Conservation (phyloP, 2,329 filamentous ascomycete species). For the Thelonectria discophora region DNA sequence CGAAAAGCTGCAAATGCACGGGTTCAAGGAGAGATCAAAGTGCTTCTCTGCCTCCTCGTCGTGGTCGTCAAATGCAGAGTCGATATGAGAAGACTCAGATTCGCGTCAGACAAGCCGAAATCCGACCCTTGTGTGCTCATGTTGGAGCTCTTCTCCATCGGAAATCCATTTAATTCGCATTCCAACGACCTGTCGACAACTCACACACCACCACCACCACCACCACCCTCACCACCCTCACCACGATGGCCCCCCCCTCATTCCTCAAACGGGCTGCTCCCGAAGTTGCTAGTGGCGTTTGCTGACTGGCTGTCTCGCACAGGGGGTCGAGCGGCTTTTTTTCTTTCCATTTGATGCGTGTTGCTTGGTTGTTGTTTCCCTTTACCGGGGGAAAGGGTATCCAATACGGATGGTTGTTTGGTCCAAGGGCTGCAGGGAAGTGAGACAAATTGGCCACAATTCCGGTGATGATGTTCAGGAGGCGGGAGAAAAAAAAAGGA, state of each 20-base stretch:
- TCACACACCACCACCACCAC: slow-evolving; percentile 1
- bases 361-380: neutral
- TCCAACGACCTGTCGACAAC: no score
- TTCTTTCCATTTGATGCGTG: neutral
- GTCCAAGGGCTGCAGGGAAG: neutral
- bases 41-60: no score
- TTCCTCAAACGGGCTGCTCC: slow-evolving; percentile 42
- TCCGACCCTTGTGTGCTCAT: no score
- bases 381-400: neutral
- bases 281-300: slow-evolving; percentile 37
- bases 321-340: slow-evolving; percentile 22
- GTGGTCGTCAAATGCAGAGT: no score
- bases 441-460: slow-evolving; percentile 10
- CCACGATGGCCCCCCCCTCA: slow-evolving; percentile 26
- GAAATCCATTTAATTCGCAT: slow-evolving; percentile 8
- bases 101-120: no score
- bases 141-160: no score
- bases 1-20: no score
- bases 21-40: no score
- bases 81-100: no score
- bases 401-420: neutral
- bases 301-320: slow-evolving; percentile 28
- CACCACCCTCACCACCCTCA: slow-evolving; percentile 1
- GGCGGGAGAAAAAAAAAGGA: neutral
- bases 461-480: neutral